Percentiles rank a stretch among this genome's conserved stretches.
These are phyloP conservation scores for Biscogniauxia mediterranea DNA, from an alignment of 2,329 filamentous ascomycete species.

Conservation along the genomic window DNA sequence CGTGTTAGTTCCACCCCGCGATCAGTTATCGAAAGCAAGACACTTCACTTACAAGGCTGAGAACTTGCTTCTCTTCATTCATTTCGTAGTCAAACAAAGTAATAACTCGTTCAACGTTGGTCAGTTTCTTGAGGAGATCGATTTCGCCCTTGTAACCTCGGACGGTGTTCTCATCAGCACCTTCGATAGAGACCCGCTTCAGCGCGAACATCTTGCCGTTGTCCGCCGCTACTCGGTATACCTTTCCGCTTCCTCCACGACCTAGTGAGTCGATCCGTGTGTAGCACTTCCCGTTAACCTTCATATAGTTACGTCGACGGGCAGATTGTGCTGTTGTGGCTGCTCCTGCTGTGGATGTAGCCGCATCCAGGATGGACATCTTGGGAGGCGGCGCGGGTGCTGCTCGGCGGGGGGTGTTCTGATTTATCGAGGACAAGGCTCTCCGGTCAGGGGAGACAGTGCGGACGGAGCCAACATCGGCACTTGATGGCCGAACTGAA, in stretches of 20 bases:
- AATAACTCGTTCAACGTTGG: constrained; percentile 85
- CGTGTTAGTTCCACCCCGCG: constrained; percentile 16
- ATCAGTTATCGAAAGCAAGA: background rate
- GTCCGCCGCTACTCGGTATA: constrained; percentile 95
- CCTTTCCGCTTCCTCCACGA: constrained; percentile 87
- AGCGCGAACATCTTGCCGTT: constrained; percentile 94
- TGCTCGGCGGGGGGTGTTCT: constrained; percentile 73
- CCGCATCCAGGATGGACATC: constrained; percentile 93
- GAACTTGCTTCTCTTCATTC: constrained; percentile 84
- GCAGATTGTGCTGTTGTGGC: constrained; percentile 68
- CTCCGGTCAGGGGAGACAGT: constrained; percentile 54
- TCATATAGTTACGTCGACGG: constrained; percentile 79
- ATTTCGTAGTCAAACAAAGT: constrained; percentile 89
- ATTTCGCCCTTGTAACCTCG: constrained; percentile 94
- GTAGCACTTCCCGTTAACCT: constrained; percentile 88
- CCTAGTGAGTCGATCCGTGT: constrained; percentile 88
- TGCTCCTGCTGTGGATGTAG: constrained; percentile 79
- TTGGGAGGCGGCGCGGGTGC: constrained; percentile 86
- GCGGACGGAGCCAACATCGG: constrained; percentile 39
- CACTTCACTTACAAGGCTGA: constrained; percentile 74
- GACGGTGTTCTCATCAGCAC: constrained; percentile 80
- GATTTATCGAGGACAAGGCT: constrained; percentile 51
- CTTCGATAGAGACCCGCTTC: constrained; percentile 88
- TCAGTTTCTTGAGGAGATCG: constrained; percentile 78
- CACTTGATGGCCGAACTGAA: constrained; percentile 48